Percentiles rank a stretch among this genome's conserved stretches.
Evolutionary conservation across 2,329 filamentous ascomycete species (phyloP).

Genomic region (Fusarium redolens): DNA sequence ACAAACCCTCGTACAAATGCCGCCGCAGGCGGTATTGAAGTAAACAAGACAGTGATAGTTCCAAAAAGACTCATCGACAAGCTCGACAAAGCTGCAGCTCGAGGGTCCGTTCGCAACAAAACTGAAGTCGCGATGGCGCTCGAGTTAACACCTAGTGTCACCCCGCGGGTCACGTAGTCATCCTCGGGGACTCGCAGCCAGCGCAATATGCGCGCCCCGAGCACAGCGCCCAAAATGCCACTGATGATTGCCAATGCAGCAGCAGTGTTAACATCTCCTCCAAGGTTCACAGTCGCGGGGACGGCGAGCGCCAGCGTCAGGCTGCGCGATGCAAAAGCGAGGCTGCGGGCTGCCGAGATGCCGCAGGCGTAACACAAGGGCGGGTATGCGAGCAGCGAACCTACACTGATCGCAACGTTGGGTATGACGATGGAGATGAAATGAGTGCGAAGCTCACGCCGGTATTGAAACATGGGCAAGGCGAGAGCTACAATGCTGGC

Average conservation of each 20-base stretch:
- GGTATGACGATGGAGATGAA: conserved; percentile 66
- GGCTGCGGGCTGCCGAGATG: conserved; percentile 62
- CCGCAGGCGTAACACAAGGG: conserved; percentile 63
- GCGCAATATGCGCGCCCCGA: conserved; percentile 62
- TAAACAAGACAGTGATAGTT: conserved; percentile 68
- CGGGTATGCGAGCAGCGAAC: conserved; percentile 69
- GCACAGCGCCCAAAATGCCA: conserved; percentile 67
- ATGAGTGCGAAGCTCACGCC: conserved; percentile 64
- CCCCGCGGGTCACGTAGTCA: conserved; percentile 72
- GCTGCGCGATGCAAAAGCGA: conserved; percentile 67
- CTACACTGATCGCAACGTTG: conserved; percentile 62
- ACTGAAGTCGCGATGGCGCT: conserved; percentile 70
- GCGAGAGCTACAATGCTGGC: conserved; percentile 69
- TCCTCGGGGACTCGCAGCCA: conserved; percentile 67
- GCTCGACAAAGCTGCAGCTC: conserved; percentile 69
- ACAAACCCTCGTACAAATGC: conserved; percentile 61
- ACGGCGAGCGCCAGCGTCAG: conserved; percentile 70
- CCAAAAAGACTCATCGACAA: conserved; percentile 71
- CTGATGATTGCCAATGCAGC: conserved; percentile 69
- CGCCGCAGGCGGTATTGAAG: conserved; percentile 65
- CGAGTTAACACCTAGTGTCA: conserved; percentile 70
- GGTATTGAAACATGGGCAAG: conserved; percentile 71
- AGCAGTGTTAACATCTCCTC: conserved; percentile 66
- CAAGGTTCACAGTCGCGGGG: conserved; percentile 66
- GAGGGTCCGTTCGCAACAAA: conserved; percentile 65